phyloP scores from a whole-genome alignment of 805 yeast genomes.

The Yamadazyma sp. region DNA sequence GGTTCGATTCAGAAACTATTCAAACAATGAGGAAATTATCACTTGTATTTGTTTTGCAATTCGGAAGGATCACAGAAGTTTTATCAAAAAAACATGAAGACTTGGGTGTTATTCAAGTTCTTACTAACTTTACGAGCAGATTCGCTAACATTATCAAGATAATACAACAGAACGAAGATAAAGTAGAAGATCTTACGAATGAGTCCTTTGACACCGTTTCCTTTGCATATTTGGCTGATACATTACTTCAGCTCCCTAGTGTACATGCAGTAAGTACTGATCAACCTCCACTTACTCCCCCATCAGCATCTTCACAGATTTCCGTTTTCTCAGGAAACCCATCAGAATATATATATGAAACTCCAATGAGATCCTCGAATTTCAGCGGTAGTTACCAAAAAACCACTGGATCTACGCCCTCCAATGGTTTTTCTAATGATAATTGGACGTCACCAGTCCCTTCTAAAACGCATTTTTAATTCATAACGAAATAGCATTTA shows the following conservation, averaged over 20 bases:
- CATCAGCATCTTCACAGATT: slow-evolving; percentile 40
- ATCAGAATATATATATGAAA: slow-evolving; percentile 3
- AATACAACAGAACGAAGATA: slow-evolving; percentile 22
- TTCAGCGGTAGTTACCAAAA: background rate
- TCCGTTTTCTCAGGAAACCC: slow-evolving; percentile 28
- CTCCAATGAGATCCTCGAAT: slow-evolving; percentile 3
- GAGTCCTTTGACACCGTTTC: slow-evolving; percentile 14
- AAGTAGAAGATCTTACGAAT: slow-evolving; percentile 11
- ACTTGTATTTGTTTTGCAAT: slow-evolving; percentile 40
- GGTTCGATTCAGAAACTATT: slow-evolving; percentile 43
- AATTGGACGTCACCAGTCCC: slow-evolving; percentile 8
- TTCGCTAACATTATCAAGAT: slow-evolving; percentile 13
- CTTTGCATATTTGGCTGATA: slow-evolving; percentile 20
- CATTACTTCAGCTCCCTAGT: slow-evolving; percentile 23
- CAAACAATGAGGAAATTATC: slow-evolving; percentile 39
- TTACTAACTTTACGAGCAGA: slow-evolving; percentile 15
- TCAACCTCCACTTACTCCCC: slow-evolving; percentile 35
- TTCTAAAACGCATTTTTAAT: slow-evolving; percentile 2
- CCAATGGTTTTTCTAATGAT: background rate
- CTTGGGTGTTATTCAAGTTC: background rate
- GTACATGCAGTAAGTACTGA: slow-evolving; percentile 3
- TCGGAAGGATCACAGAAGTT: slow-evolving; percentile 49
- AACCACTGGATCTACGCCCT: background rate
- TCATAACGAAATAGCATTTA: slow-evolving; percentile 1
- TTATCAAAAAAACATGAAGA: slow-evolving; percentile 46